phyloP scores from a whole-genome alignment of 495 filamentous ascomycete species.

The Trypethelium eluteriae region DNA sequence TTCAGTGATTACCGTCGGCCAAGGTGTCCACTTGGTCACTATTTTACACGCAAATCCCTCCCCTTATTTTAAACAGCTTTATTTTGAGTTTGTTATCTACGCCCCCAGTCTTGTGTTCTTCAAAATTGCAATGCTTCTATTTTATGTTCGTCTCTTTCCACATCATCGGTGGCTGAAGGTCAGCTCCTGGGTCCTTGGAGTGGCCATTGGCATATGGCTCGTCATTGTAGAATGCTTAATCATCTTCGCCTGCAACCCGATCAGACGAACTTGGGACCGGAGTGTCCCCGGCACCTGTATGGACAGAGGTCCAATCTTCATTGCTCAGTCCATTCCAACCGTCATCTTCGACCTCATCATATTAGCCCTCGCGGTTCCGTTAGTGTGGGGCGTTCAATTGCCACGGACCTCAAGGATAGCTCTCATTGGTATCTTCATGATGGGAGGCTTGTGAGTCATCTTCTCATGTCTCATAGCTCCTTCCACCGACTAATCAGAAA shows the following conservation, averaged over 20 bases:
- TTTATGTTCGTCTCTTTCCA: constrained; percentile 2
- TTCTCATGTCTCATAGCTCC: neutral
- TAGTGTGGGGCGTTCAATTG: constrained; percentile 2
- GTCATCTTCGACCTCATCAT: constrained; percentile 5
- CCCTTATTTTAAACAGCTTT: neutral
- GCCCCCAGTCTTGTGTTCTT: constrained; percentile 6
- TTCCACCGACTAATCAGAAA: neutral
- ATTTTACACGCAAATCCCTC: neutral
- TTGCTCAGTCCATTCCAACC: neutral
- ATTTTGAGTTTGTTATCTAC: constrained; percentile 3
- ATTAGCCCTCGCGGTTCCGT: neutral
- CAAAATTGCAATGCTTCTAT: constrained; percentile 3
- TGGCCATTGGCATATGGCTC: neutral
- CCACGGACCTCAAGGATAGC: constrained; percentile 4
- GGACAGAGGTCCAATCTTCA: neutral
- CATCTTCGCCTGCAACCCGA: constrained; percentile 1
- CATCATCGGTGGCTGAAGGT: neutral
- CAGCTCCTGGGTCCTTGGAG: constrained; percentile 5
- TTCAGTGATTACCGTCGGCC: neutral
- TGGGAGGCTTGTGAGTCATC: constrained; percentile 2
- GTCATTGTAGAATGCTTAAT: constrained; percentile 1
- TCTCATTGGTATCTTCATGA: constrained; percentile 9
- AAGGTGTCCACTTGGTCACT: constrained; percentile 10
- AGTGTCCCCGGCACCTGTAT: neutral
- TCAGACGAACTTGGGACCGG: constrained; percentile 3